Conservation (phyloP, 257 asterid genomes). For the Solanum pinnatisectum region DNA sequence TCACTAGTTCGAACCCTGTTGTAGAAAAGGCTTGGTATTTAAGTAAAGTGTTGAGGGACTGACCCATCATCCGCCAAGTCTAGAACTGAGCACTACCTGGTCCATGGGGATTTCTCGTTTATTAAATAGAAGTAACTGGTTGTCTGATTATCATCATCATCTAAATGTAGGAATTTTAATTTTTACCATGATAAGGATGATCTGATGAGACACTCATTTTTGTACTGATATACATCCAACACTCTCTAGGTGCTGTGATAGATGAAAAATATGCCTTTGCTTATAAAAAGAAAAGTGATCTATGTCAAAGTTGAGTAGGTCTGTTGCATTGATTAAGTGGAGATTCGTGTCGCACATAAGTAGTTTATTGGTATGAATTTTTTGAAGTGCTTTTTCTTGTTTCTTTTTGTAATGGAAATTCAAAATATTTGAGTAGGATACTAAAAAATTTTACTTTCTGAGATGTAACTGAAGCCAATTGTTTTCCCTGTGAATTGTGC, state of each 20-base stretch:
- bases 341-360: not conserved
- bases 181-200: not conserved
- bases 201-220: not conserved
- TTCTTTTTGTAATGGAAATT: not conserved
- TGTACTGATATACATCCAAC: not conserved
- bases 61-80: not conserved
- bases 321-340: not conserved
- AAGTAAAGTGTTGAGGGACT: not conserved
- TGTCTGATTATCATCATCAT: not conserved
- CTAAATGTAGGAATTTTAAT: not conserved
- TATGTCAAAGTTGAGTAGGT: not conserved
- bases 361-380: not conserved
- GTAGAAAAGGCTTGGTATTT: not conserved
- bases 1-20: not conserved
- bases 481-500: not conserved
- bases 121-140: not conserved
- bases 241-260: not conserved
- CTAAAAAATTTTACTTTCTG: not conserved
- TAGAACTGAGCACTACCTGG: not conserved
- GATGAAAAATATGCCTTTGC: not conserved
- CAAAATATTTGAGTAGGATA: not conserved
- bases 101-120: not conserved
- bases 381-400: not conserved
- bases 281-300: not conserved
- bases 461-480: not conserved